Evolutionary conservation across 2,329 filamentous ascomycete species (phyloP).

Genomic region (Pyricularia grisea): DNA sequence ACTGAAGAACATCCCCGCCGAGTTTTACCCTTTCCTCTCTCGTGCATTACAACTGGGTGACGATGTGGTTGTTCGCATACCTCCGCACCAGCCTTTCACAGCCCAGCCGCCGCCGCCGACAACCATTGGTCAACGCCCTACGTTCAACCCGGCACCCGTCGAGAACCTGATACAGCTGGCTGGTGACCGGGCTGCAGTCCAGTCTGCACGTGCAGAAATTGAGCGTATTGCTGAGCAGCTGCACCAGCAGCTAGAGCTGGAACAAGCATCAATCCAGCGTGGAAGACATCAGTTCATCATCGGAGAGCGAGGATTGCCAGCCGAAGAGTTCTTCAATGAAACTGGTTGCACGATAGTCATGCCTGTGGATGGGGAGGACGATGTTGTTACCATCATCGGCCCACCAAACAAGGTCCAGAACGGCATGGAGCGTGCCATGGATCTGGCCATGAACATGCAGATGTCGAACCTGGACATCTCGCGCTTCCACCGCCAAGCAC

Average conservation of each 20-base stretch:
- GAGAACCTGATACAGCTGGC: slow-evolving; percentile 76
- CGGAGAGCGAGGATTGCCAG: slow-evolving; percentile 68
- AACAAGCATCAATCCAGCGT: slow-evolving; percentile 73
- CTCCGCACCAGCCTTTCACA: slow-evolving; percentile 70
- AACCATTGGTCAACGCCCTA: slow-evolving; percentile 52
- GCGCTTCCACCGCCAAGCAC: slow-evolving; percentile 65
- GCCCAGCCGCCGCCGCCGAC: slow-evolving; percentile 56
- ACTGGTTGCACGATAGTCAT: slow-evolving; percentile 87
- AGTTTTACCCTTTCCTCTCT: slow-evolving; percentile 93
- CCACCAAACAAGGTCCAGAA: slow-evolving; percentile 62
- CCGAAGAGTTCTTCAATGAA: slow-evolving; percentile 79
- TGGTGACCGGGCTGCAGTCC: slow-evolving; percentile 76
- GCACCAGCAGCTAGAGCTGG: slow-evolving; percentile 62
- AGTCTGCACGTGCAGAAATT: slow-evolving; percentile 70
- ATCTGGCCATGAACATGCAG: slow-evolving; percentile 80
- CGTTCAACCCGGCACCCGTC: slow-evolving; percentile 59
- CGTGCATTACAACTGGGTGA: slow-evolving; percentile 37
- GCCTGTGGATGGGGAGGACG: slow-evolving; percentile 67
- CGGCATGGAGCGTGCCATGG: slow-evolving; percentile 76
- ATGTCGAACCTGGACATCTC: slow-evolving; percentile 76
- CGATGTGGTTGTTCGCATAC: slow-evolving; percentile 66
- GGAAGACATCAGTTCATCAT: slow-evolving; percentile 93
- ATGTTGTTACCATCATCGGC: slow-evolving; percentile 78
- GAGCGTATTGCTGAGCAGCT: slow-evolving; percentile 72
- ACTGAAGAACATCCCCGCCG: slow-evolving; percentile 74